Percentiles rank a stretch among this genome's conserved stretches.
Evolutionary conservation across 2,329 filamentous ascomycete species (phyloP).

Genomic region (Trichoderma lentiforme): DNA sequence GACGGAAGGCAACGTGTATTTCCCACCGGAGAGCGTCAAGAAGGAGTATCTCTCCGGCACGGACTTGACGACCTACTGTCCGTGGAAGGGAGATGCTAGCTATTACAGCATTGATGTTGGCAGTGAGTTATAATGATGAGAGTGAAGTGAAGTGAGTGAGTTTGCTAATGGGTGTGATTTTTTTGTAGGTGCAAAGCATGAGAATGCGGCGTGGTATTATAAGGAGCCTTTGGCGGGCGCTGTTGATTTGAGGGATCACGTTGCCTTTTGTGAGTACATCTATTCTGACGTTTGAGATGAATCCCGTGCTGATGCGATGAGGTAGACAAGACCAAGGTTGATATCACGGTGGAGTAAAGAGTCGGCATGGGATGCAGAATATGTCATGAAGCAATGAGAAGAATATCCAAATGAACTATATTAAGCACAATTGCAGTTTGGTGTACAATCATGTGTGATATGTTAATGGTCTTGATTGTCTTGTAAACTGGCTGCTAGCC

Average conservation of each 20-base stretch:
- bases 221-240: constrained; percentile 46
- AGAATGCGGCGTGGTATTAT: constrained; percentile 60
- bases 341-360: constrained; percentile 21
- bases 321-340: constrained; percentile 36
- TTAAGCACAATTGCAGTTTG: background rate
- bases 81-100: constrained; percentile 56
- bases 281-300: background rate
- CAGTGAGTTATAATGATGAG: constrained; percentile 30
- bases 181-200: constrained; percentile 40
- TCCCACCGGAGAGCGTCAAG: constrained; percentile 45
- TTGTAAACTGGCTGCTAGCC: background rate
- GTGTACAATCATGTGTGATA: background rate
- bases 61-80: constrained; percentile 47
- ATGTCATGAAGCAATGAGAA: background rate
- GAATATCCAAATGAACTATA: background rate
- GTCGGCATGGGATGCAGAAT: too few species aligned
- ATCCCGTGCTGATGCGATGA: background rate
- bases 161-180: background rate
- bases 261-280: constrained; percentile 54
- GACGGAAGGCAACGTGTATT: constrained; percentile 59
- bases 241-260: constrained; percentile 50
- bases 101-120: constrained; percentile 54
- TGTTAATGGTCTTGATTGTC: background rate
- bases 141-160: background rate
- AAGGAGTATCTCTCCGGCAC: constrained; percentile 44